Base-by-base conservation (phyloP, 768 basidiomycete genomes). In the Tulasnella sp. region DNA sequence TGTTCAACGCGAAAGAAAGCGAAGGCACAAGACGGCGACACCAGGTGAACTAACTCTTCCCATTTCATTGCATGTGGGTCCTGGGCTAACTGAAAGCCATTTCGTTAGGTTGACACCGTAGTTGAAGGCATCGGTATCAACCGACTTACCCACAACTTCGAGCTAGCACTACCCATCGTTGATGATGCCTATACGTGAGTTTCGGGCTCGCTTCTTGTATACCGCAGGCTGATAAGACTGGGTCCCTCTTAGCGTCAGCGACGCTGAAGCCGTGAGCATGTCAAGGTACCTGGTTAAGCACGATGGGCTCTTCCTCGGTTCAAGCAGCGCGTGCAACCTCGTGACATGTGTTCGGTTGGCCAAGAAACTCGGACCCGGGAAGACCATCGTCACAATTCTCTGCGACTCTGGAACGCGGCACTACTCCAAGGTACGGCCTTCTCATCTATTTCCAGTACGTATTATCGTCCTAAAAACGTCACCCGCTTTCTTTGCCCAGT, bases 51-150 rank as follows among this genome's bases (percentile, higher is more conserved):
- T 49, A 4, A 17, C 31, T 22, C 45, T 14, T 34, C n/a, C 40
- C 37, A 8, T 19, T 3, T 71, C 34, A 6, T 52, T n/a, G 37
- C 39, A 42, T 17, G 7, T 54, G 34, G 36, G 1, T 22, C 19
- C 3, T 25, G 1, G 29, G n/a, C 37, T 73, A 25, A 77, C 25
- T 34, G n/a, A 34, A 70, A 25, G n/a, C n/a, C 17, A 22, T 52
- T 74, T n/a, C 80, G 81, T 79, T 79, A 84, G 82, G 94, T 98
- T 17, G 97, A 99, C 80, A 97, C 96, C 0, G 90, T 97, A 22
- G 94, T 97, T n/a, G 93, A 94, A 83, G 93, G 93, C 77, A 94
- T 95, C 67, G 96, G 96, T 19, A 93, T 98, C 84, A 99, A 99
- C 83, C 86, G 97, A 75, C 83, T 97, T 79, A 98, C 96, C 9